Base-by-base conservation (phyloP, 768 basidiomycete species). In the Agrocybe pediades region DNA sequence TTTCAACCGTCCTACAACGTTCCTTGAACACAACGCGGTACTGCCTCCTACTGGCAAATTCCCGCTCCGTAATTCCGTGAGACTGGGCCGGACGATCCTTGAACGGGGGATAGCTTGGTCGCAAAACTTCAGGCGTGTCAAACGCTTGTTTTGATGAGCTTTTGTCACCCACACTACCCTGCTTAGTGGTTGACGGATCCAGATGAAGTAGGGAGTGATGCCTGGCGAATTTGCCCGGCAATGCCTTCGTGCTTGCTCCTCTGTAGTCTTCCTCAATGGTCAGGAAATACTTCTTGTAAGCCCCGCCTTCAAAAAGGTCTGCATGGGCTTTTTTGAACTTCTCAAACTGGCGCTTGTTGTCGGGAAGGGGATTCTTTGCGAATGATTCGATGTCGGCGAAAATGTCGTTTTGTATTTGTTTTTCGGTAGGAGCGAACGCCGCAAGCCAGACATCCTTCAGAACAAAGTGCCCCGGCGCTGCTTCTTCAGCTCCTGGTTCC, bases 381-480 rank as follows among this genome's bases (percentile, higher is more conserved):
- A 46, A 46, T 2, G 2, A 11, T 21, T 30, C 26, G 13, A 46
- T 46, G 13, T 46, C 45, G 6, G 26, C 2, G 45, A 46, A 46
- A n/a, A 46, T 29, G 2, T 1, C 25, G 1, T 27, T n/a, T n/a
- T 46, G 45, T 3, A 46, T 3, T 27, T 46, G 13, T 16, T 20
- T 16, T 19, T 46, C 45, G 2, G 25, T 46, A 9, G 15, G n/a
- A 1, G 25, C 45, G 13, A 8, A 15, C 13, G 15, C 20, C 3
- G 26, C 45, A 13, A 46, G 6, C 45, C 45, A 46, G n/a, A 29
- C 16, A 20, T 46, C 45, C 45, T 46, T 46, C n/a, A 46, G 29
- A 17, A 29, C 45, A 29, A 16, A 27, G 6, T 7, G 13, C 5
- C 19, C 11, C 1, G 25, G n/a, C 8, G 6, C 26, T 7, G 19